Evolutionary conservation across 164 flowering plant genomes (phyloP), one percentile per base, ranked within the genome.

Genomic region (Taxillus chinensis): DNA sequence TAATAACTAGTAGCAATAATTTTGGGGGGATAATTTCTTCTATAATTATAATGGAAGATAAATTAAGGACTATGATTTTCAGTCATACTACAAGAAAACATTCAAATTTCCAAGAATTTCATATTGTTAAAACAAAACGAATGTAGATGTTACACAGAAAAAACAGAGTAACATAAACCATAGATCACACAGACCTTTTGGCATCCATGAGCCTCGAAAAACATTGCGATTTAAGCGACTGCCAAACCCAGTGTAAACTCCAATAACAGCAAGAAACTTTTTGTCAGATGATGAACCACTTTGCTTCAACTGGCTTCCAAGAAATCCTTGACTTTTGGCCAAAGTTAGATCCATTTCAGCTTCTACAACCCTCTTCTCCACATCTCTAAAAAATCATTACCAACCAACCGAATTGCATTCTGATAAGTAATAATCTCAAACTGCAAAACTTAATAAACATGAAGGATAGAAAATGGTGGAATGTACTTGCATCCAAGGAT

Each of bases 171-270:
- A 11, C 10, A 48, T 11, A 11, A 14, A 48, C 3, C 51, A 48
- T 48, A 57, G 46, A 41, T 42, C 41, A 17, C 14, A 64, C 79
- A 61, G 27, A 91, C 99, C 99, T 82, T 65, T 85, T 1, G 96
- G 95, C 86, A 91, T 84, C 99, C 97, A 91, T 56, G 95, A 80
- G 10, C 90, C 87, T 79, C 99, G 82, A 70, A 86, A 84, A 50
- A 70, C 64, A 74, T 86, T 95, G 51, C 97, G 70, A 59, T 74
- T 86, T 79, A 87, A 74, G 4, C 78, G 96, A 72, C 97, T 77
- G 39, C 99, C 99, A 80, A 95, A 95, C 41, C 93, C 92, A 41
- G 96, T 86, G 77, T 87, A 95, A 76, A 95, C 87, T 61, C 99
- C 99, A 74, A 95, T 85, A 59, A 95, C 96, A 66, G 99, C 96